A percentile compares a stretch with the other conserved stretches of the same genome.
Evolutionary conservation across 805 yeast species (phyloP).

Genomic region (Kodamaea sagamina): DNA sequence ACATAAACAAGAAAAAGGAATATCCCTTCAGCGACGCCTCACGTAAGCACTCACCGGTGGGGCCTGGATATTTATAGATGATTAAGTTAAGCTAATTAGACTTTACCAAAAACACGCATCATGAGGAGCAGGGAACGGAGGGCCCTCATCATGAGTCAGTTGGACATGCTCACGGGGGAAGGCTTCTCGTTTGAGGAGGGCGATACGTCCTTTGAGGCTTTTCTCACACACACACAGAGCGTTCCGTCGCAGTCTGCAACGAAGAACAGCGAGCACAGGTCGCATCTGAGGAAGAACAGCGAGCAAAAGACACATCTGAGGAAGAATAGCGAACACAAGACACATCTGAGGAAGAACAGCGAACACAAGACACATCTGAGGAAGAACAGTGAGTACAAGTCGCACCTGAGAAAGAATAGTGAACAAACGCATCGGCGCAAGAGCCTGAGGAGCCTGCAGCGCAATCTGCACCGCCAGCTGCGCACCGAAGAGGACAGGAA

Average conservation of each 20-base stretch:
- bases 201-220: constrained; percentile 2
- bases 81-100: too few relatives aligned
- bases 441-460: constrained; percentile 3
- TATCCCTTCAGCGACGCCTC: too few relatives aligned
- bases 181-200: constrained; percentile 1
- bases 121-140: constrained; percentile 9
- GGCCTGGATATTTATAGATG: too few relatives aligned
- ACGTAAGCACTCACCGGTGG: too few relatives aligned
- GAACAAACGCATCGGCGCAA: neutral
- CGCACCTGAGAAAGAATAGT: neutral
- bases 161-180: constrained; percentile 8
- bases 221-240: neutral
- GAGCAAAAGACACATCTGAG: neutral
- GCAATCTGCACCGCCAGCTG: constrained; percentile 3
- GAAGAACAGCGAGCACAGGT: neutral
- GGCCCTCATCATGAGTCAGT: constrained; percentile 8
- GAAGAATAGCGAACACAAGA: neutral
- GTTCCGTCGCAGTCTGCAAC: neutral
- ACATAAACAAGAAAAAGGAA: too few relatives aligned
- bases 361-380: too few relatives aligned
- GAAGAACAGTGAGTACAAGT: neutral
- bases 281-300: neutral
- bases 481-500: neutral
- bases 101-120: neutral
- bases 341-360: neutral